Conservation (phyloP, 2,329 filamentous ascomycete genomes). For the Basipetospora chlamydospora region DNA sequence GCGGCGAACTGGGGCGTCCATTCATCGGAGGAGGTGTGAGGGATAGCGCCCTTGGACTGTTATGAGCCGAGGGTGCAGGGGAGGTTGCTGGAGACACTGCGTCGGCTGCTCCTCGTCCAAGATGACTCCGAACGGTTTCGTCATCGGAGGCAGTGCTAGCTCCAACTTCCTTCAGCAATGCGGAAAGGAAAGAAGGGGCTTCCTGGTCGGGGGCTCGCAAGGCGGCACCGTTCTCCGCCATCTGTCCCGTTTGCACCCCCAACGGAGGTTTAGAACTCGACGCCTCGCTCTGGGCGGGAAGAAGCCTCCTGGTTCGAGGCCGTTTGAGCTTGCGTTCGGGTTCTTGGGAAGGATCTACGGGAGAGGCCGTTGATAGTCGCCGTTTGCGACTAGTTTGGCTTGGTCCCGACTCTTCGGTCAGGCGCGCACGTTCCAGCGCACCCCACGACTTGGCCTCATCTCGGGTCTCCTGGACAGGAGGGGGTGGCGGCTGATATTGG, state of each 20-base stretch:
- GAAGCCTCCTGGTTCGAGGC: slow-evolving; percentile 60
- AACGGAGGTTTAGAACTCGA: slow-evolving; percentile 20
- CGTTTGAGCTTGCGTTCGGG: slow-evolving; percentile 77
- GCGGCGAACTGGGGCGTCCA: slow-evolving; percentile 48
- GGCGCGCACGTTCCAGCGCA: slow-evolving; percentile 71
- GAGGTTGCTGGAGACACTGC: slow-evolving; percentile 5
- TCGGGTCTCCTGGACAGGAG: slow-evolving; percentile 49
- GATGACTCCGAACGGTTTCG: slow-evolving; percentile 29
- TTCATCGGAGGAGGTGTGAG: slow-evolving; percentile 53
- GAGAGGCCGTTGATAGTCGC: slow-evolving; percentile 56
- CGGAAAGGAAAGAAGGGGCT: slow-evolving; percentile 70
- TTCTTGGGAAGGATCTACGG: slow-evolving; percentile 50
- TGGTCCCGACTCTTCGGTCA: slow-evolving; percentile 40
- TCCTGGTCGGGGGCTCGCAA: slow-evolving; percentile 18
- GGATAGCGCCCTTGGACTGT: slow-evolving; percentile 52
- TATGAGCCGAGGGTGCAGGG: slow-evolving; percentile 40
- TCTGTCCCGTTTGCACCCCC: not conserved
- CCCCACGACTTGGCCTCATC: slow-evolving; percentile 83
- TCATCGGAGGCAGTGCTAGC: slow-evolving; percentile 44
- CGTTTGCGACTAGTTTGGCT: slow-evolving; percentile 51
- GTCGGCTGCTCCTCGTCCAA: slow-evolving; percentile 13
- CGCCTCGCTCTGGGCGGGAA: slow-evolving; percentile 29
- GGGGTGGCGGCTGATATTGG: slow-evolving; percentile 34
- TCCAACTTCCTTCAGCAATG: slow-evolving; percentile 78
- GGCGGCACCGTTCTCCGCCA: slow-evolving; percentile 1